phyloP scores from a whole-genome alignment of 495 filamentous ascomycete genomes.

The Neurospora sp. region DNA sequence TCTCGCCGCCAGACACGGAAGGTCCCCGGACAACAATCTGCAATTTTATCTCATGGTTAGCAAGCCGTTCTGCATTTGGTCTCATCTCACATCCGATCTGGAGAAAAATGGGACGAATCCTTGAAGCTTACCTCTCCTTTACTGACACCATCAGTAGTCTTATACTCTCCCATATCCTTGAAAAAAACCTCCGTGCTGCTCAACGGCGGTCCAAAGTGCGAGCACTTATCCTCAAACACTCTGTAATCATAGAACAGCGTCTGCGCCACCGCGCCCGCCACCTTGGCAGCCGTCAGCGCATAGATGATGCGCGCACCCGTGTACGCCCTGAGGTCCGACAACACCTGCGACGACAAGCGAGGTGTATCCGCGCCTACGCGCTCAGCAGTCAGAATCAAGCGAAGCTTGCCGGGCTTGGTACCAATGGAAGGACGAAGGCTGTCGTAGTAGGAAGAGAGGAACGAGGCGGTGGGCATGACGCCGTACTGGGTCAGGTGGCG shows the following conservation, averaged over 20 bases:
- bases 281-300: slow-evolving; percentile 66
- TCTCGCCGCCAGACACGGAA: slow-evolving; percentile 54
- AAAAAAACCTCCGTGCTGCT: slow-evolving; percentile 71
- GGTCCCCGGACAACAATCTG: slow-evolving; percentile 58
- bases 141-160: slow-evolving; percentile 46
- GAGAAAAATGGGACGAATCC: neutral
- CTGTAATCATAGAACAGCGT: slow-evolving; percentile 84
- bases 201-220: slow-evolving; percentile 75
- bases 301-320: slow-evolving; percentile 76
- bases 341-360: slow-evolving; percentile 48
- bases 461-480: slow-evolving; percentile 56
- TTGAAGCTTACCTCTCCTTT: slow-evolving; percentile 49
- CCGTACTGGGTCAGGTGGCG: slow-evolving; percentile 57
- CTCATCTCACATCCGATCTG: neutral
- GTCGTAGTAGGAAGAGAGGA: slow-evolving; percentile 54
- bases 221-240: slow-evolving; percentile 39
- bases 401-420: slow-evolving; percentile 58
- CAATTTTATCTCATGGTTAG: neutral
- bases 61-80: neutral
- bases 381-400: slow-evolving; percentile 61
- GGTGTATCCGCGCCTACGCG: slow-evolving; percentile 40
- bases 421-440: slow-evolving; percentile 47
- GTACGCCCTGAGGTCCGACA: slow-evolving; percentile 72
- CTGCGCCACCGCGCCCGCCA: slow-evolving; percentile 78
- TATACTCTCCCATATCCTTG: slow-evolving; percentile 45